phyloP scores from a whole-genome alignment of 176 grass and related monocot genomes.

The Sorghum bicolor region Sorghum_bicolor_NCBIv3 NC_012872.2:67694001-67694500 shows the following conservation, averaged over 20 bases:
- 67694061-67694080: constrained; percentile 10
- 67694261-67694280: constrained; percentile 69
- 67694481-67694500: constrained; percentile 46
- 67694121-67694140: constrained; percentile 24
- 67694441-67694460: constrained; percentile 74
- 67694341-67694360: constrained; percentile 72
- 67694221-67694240: constrained; percentile 69
- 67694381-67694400: constrained; percentile 66
- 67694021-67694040: not conserved
- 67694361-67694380: constrained; percentile 73
- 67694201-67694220: constrained; percentile 60
- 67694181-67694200: constrained; percentile 59
- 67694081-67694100: constrained; percentile 41
- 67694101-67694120: constrained; percentile 35
- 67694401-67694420: constrained; percentile 51
- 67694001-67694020: constrained; percentile 33
- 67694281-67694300: constrained; percentile 42
- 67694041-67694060: constrained; percentile 4
- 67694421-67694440: constrained; percentile 82
- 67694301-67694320: constrained; percentile 55
- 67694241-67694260: constrained; percentile 78
- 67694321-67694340: constrained; percentile 70
- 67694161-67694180: constrained; percentile 58
- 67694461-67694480: constrained; percentile 62
- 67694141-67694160: constrained; percentile 57